phyloP scores from a whole-genome alignment of 768 basidiomycete species.

The Termitomyces sp. region DNA sequence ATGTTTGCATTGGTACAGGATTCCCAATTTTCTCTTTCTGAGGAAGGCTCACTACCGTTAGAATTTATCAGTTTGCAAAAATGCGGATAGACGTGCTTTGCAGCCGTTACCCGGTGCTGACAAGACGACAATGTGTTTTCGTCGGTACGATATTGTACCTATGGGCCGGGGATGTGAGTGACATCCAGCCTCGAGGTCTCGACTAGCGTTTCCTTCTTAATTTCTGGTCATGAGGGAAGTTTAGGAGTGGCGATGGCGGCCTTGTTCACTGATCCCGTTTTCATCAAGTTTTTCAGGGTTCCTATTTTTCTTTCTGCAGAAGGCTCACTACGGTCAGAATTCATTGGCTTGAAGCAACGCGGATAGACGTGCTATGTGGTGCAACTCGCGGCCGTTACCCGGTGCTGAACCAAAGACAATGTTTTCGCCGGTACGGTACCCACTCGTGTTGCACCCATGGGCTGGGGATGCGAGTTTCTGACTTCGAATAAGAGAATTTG shows the following conservation, averaged over 20 bases:
- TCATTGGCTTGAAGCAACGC: neutral
- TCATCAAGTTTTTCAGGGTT: neutral
- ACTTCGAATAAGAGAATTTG: neutral
- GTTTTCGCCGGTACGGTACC: neutral
- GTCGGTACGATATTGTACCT: no score
- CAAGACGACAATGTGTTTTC: no score
- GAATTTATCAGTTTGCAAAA: no score
- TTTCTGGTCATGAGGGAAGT: neutral
- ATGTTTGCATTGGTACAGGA: no score
- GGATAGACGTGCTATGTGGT: neutral
- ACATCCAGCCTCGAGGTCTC: no score
- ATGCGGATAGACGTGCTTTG: no score
- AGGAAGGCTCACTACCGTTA: no score
- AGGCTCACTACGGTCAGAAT: neutral
- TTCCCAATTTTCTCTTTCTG: no score
- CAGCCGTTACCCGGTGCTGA: no score
- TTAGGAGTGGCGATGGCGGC: neutral
- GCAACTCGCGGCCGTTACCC: neutral
- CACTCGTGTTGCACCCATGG: neutral
- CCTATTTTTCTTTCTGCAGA: neutral
- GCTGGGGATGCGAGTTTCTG: neutral
- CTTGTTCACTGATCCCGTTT: neutral
- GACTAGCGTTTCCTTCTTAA: neutral
- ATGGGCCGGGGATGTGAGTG: no score
- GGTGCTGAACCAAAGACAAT: neutral